Base-by-base conservation (phyloP, 2,329 filamentous ascomycete genomes). In the Dothiorella sarmentorum region DNA sequence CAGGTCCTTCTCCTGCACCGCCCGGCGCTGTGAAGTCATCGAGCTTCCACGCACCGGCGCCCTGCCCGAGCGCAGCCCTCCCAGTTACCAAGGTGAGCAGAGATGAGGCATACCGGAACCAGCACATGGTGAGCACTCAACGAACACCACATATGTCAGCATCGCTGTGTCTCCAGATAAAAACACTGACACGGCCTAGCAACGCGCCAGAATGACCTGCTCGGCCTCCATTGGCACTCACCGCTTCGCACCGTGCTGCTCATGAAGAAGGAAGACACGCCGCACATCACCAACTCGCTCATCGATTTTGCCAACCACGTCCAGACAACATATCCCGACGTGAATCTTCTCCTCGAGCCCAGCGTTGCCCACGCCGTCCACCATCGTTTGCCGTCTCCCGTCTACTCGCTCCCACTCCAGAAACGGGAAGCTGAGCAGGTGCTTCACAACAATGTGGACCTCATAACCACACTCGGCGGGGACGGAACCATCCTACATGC, bases 401-500 rank as follows among this genome's bases (percentile, higher is more conserved):
- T 79, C 71, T 80, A 78, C 63, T 66, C 74, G 78, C 20, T 84
- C 20, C 49, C 51, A 7, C 17, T 33, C 10, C 65, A 66, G 17
- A 60, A 61, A 7, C 59, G 63, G 24, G 53, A 60, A 4, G 31
- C 53, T 2, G 29, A 43, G 20, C 17, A 44, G 17, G 45, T 58
- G 13, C 65, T 94, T 57, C 85, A 90, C 38, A 79, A 85, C 60
- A 96, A 94, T 75, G 87, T 95, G 60, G 94, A 99, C 68, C 80
- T 97, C 60, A 87, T 93, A 20, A 86, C 90, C 42, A 97, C 94
- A 0, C 85, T 99, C 51, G 94, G 94, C 56, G 94, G 94, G 40
- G 94, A 99, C 72, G 91, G 91, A 61, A 96, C 91, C 2, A 93
- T 96, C 56, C 75, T 96, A 45, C 89, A 90, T 61, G 91, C 91